Conservation (phyloP, 2,329 filamentous ascomycete genomes). For the Ophiocordyceps camponoti-leonardi region DNA sequence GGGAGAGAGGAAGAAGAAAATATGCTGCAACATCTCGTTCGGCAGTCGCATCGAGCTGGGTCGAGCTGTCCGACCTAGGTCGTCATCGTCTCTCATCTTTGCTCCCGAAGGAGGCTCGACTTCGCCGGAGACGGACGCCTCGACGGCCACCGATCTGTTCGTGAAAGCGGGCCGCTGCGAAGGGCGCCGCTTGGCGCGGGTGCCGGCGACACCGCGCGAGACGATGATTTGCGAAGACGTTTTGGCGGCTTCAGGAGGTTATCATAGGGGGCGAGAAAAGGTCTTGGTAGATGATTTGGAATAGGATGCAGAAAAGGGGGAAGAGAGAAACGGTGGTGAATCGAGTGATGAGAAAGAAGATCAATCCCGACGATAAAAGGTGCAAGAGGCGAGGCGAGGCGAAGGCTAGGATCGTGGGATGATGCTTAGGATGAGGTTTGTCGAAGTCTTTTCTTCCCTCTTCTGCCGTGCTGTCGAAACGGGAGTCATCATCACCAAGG, state of each 20-base stretch:
- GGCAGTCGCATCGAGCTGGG: constrained; percentile 12
- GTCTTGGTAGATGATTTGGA: background rate
- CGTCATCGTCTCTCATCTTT: background rate
- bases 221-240: constrained; percentile 13
- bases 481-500: no score
- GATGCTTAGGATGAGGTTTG: background rate
- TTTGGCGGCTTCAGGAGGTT: constrained; percentile 2
- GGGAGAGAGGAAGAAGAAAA: constrained; percentile 16
- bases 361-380: background rate
- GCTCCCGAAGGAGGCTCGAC: background rate
- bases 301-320: background rate
- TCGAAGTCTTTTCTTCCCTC: no score
- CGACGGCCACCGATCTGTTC: constrained; percentile 4
- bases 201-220: constrained; percentile 9
- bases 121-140: constrained; percentile 5
- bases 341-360: background rate
- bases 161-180: background rate
- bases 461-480: no score
- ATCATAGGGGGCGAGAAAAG: background rate
- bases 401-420: background rate
- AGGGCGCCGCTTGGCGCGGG: constrained; percentile 4
- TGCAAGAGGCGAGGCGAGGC: background rate
- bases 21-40: constrained; percentile 19
- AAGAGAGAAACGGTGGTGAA: background rate
- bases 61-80: background rate